Percentiles rank a stretch among this genome's conserved stretches.
Conservation (phyloP, 2,329 filamentous ascomycete species). For the Dactylellina cionopaga region DNA sequence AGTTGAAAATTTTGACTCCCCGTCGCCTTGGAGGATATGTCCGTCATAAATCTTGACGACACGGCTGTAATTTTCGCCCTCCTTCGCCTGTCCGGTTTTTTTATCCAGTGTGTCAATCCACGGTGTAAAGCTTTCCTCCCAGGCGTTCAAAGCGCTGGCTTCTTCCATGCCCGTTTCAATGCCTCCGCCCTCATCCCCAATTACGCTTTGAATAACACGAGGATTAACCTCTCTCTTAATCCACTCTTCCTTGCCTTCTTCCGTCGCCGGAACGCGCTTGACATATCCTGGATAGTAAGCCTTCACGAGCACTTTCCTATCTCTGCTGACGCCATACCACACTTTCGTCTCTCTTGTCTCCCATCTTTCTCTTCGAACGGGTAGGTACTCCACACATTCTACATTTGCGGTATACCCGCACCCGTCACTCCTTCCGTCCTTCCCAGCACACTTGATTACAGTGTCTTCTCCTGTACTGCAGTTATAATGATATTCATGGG, state of each 20-base stretch:
- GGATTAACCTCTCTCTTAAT: slow-evolving; percentile 67
- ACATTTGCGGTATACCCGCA: slow-evolving; percentile 87
- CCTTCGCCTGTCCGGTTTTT: slow-evolving; percentile 34
- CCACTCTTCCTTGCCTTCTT: slow-evolving; percentile 61
- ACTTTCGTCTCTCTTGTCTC: slow-evolving; percentile 58
- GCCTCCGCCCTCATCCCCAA: slow-evolving; percentile 58
- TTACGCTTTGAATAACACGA: slow-evolving; percentile 71
- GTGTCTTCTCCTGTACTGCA: slow-evolving; percentile 84
- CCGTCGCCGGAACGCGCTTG: slow-evolving; percentile 35
- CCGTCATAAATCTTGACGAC: slow-evolving; percentile 49
- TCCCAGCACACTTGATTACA: slow-evolving; percentile 74
- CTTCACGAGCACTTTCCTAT: slow-evolving; percentile 74
- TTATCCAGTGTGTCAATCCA: slow-evolving; percentile 33
- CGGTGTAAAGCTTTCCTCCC: slow-evolving; percentile 62
- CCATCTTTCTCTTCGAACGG: slow-evolving; percentile 29
- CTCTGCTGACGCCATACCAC: slow-evolving; percentile 74
- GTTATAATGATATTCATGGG: slow-evolving; percentile 92
- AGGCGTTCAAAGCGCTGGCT: slow-evolving; percentile 64
- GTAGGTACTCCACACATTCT: slow-evolving; percentile 70
- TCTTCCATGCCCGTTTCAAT: slow-evolving; percentile 77
- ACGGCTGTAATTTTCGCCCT: slow-evolving; percentile 37
- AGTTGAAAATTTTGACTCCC: slow-evolving; percentile 41
- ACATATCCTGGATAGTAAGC: slow-evolving; percentile 70
- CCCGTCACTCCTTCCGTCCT: slow-evolving; percentile 52
- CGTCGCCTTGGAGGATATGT: slow-evolving; percentile 38